Percentiles rank a stretch among this genome's conserved stretches.
phyloP scores from a whole-genome alignment of 352 stramenopile species.

The Phytophthora chlamydospora region DNA sequence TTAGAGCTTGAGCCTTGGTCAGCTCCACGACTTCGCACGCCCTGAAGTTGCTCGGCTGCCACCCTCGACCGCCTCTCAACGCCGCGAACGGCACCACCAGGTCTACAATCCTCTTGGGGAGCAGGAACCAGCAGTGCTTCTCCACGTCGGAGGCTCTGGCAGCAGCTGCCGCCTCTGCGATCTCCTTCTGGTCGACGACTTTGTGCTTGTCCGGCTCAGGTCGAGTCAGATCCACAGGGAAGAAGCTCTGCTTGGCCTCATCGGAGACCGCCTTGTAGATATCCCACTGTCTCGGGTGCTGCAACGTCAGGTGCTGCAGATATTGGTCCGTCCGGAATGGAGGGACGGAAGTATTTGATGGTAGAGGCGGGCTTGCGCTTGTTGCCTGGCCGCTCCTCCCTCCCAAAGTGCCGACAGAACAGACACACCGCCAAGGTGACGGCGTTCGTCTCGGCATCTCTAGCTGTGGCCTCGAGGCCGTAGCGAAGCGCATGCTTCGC shows the following conservation, averaged over 20 bases:
- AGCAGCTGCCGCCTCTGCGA: constrained; percentile 9
- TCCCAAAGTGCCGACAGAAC: constrained; percentile 62
- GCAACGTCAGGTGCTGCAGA: constrained; percentile 48
- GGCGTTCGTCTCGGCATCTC: constrained; percentile 29
- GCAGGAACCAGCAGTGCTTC: constrained; percentile 18
- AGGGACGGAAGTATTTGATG: constrained; percentile 58
- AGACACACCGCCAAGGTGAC: constrained; percentile 50
- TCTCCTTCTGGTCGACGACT: constrained; percentile 4
- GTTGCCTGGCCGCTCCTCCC: constrained; percentile 41
- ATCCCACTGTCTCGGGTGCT: constrained; percentile 50
- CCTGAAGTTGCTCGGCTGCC: constrained; percentile 13
- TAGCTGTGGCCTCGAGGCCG: constrained; percentile 41
- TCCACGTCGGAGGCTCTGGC: constrained; percentile 9
- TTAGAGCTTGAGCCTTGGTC: neutral
- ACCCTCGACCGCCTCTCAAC: neutral
- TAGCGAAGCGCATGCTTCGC: constrained; percentile 45
- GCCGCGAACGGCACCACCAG: constrained; percentile 2
- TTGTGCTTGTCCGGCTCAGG: constrained; percentile 9
- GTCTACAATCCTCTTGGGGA: constrained; percentile 20
- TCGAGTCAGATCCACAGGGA: constrained; percentile 27
- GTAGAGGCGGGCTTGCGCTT: constrained; percentile 56
- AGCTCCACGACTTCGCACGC: constrained; percentile 12
- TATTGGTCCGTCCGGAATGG: constrained; percentile 62
- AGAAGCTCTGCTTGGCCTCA: constrained; percentile 46
- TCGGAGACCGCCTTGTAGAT: constrained; percentile 38